Conservation (phyloP, 2,329 filamentous ascomycete genomes). For the Claviceps maximensis region DNA sequence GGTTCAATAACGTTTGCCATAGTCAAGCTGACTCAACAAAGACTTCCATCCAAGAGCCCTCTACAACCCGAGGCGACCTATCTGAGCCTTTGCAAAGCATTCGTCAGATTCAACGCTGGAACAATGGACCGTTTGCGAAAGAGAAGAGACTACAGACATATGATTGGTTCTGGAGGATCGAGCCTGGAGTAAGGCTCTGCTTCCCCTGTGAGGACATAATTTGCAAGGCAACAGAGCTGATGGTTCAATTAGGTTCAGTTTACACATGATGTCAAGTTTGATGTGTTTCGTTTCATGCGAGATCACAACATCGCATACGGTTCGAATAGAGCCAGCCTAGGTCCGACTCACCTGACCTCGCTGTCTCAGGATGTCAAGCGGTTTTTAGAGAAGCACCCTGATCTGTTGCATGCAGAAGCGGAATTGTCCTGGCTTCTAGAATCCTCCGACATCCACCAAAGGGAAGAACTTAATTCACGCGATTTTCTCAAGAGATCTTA, state of each 20-base stretch:
- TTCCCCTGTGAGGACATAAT: background rate
- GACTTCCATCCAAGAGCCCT: conserved; percentile 1
- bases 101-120: conserved; percentile 73
- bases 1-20: background rate
- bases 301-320: conserved; percentile 74
- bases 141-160: conserved; percentile 54
- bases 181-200: conserved; percentile 38
- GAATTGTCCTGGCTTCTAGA: conserved; percentile 34
- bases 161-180: conserved; percentile 48
- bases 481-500: background rate
- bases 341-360: conserved; percentile 27
- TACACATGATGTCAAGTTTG: conserved; percentile 57
- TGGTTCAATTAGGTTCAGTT: conserved; percentile 31
- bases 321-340: conserved; percentile 38
- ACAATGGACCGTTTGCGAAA: conserved; percentile 68
- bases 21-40: background rate
- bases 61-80: conserved; percentile 1
- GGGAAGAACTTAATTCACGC: background rate
- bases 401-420: conserved; percentile 33
- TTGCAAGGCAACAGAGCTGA: background rate
- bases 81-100: conserved; percentile 54
- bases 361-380: conserved; percentile 32
- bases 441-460: background rate
- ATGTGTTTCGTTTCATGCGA: conserved; percentile 75
- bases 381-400: conserved; percentile 31